A percentile compares a stretch with the other conserved stretches of the same genome.
Conservation (phyloP, 2,329 filamentous ascomycete genomes). For the Trichothecium roseum region DNA sequence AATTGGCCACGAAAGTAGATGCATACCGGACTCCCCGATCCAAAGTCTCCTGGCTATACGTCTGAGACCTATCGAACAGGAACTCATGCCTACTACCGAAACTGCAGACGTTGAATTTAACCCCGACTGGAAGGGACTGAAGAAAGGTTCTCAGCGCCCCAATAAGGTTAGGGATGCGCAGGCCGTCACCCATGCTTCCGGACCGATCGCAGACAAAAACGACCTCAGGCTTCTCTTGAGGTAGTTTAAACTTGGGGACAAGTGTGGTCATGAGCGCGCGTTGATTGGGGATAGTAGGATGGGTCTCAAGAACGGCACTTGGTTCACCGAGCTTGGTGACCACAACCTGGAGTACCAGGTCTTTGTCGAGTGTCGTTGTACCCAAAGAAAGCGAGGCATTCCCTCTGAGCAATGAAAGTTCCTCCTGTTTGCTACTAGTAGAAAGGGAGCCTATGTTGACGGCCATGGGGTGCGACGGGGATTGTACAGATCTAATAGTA, state of each 20-base stretch:
- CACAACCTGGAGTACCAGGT: slow-evolving; percentile 58
- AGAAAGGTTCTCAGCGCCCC: slow-evolving; percentile 52
- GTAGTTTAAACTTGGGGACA: slow-evolving; percentile 58
- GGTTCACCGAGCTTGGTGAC: slow-evolving; percentile 51
- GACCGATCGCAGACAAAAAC: slow-evolving; percentile 66
- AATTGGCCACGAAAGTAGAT: slow-evolving; percentile 29
- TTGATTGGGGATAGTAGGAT: slow-evolving; percentile 49
- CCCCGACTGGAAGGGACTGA: slow-evolving; percentile 52
- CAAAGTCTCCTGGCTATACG: slow-evolving; percentile 33
- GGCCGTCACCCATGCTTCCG: slow-evolving; percentile 45
- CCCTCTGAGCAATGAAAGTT: slow-evolving; percentile 46
- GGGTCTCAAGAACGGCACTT: slow-evolving; percentile 54
- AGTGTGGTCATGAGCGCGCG: slow-evolving; percentile 61
- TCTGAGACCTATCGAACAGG: slow-evolving; percentile 35
- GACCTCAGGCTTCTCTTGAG: slow-evolving; percentile 45
- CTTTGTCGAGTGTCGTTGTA: slow-evolving; percentile 43
- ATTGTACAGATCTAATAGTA: slow-evolving; percentile 51
- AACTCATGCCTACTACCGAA: slow-evolving; percentile 42
- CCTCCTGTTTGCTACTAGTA: slow-evolving; percentile 22
- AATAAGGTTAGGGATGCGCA: slow-evolving; percentile 41
- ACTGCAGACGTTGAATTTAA: slow-evolving; percentile 61
- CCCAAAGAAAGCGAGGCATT: slow-evolving; percentile 49
- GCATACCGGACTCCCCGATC: slow-evolving; percentile 31
- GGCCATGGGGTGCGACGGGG: slow-evolving; percentile 57
- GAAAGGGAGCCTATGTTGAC: slow-evolving; percentile 50